Base-by-base conservation (phyloP, 2,329 filamentous ascomycete genomes). In the Talaromyces sp. region DNA sequence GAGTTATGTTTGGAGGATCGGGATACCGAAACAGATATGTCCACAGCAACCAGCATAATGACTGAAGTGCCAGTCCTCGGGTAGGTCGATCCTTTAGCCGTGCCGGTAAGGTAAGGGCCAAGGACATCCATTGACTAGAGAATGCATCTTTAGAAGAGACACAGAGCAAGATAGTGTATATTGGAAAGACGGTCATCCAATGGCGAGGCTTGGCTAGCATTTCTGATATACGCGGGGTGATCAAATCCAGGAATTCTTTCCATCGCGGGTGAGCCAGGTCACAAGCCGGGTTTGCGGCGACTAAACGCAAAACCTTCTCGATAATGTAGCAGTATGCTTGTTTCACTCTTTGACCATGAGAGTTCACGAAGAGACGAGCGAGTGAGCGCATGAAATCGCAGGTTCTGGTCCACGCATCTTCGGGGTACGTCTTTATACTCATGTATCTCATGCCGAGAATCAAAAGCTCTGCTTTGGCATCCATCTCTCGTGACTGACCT, bases 251-350 rank as follows among this genome's bases (percentile, higher is more conserved):
- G 5, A 96, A 92, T 63, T 94, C 87, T 64, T 86, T 88, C 94
- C 94, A 99, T 73, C 88, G 93, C 0, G 89, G 86, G 64, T 89
- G 83, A 58, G 87, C 87, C 62, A 97, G 83, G 70, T 97, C 90
- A 54, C 83, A 87, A 59, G 82, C 88, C 5, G 91, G 89, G 64
- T 87, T 90, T 3, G 90, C 90, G 14, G 93, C 93, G 56, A 99
- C 88, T 1, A 92, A 91, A 14, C 97, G 83, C 26, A 99, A 78
- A 29, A 99, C 81, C 66, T 90, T 89, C 68, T 96, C 91, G 57
- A 99, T 84, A 24, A 96, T 87, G 69, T 96, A 90, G 71, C 94
- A 97, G 70, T 97, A 99, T 0, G 92, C 91, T 66, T 93, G 89
- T 74, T 99, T 99, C 69, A 97, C 87, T 62, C 87, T 87, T 65